Percentiles rank a stretch among this genome's conserved stretches.
Conservation (phyloP, 805 yeast species). For the Grigorovia jiainica region DNA sequence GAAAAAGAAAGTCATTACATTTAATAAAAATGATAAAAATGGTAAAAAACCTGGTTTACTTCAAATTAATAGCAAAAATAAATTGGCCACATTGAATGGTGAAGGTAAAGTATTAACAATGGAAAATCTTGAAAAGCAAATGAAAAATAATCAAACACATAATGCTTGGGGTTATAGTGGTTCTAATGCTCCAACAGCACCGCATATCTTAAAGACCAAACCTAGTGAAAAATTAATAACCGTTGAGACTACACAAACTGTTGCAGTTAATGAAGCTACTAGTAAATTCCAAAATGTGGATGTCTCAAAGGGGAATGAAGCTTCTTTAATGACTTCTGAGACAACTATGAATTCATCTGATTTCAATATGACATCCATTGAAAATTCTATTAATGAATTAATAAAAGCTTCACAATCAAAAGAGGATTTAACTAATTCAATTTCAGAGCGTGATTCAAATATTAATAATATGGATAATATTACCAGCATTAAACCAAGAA, state of each 20-base stretch:
- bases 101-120: constrained; percentile 12
- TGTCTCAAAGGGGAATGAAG: not conserved
- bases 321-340: not conserved
- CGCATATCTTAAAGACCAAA: constrained; percentile 17
- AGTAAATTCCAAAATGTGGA: not conserved
- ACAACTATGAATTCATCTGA: not conserved
- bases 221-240: constrained; percentile 12
- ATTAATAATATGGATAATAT: not conserved
- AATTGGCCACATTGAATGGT: not conserved
- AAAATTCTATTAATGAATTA: constrained; percentile 5
- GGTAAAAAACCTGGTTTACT: constrained; percentile 1
- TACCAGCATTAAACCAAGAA: not conserved
- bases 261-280: not conserved
- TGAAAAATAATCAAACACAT: not conserved
- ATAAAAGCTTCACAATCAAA: not conserved
- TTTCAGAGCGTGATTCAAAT: not conserved
- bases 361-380: constrained; percentile 1
- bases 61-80: not conserved
- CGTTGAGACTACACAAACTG: not conserved
- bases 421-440: not conserved
- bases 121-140: constrained; percentile 4
- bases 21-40: not conserved
- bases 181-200: constrained; percentile 26
- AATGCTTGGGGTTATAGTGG: constrained; percentile 25
- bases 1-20: not conserved